A percentile compares a stretch with the other conserved stretches of the same genome.
These are phyloP conservation scores for Lithospermum erythrorhizon DNA, from an alignment of 257 asterid genomes.

Conservation along the genomic window DNA sequence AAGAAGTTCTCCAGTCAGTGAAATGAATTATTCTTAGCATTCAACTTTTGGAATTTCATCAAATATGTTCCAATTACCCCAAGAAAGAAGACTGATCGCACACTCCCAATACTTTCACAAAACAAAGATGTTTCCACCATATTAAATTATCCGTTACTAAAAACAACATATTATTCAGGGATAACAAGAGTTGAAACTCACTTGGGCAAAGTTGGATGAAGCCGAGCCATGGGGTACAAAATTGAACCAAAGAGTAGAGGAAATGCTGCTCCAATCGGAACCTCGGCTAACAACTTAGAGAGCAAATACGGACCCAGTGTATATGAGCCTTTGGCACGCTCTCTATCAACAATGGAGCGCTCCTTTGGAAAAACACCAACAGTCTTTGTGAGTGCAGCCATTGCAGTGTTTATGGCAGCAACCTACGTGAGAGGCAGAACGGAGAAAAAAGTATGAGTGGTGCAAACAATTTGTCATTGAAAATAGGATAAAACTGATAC, in stretches of 20 bases:
- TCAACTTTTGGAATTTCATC: background rate
- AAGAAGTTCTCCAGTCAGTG: conserved; percentile 7
- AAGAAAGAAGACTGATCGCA: background rate
- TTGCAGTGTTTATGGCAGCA: conserved; percentile 97
- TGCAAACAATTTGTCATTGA: background rate
- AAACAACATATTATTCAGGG: background rate
- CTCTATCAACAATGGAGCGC: conserved; percentile 93
- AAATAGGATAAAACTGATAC: background rate
- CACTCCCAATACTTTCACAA: background rate
- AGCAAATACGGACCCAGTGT: conserved; percentile 84
- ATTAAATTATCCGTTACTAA: no score
- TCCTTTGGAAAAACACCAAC: conserved; percentile 97
- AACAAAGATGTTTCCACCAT: background rate
- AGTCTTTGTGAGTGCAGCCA: conserved; percentile 98
- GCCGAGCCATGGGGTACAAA: conserved; percentile 92
- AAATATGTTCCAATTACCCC: background rate
- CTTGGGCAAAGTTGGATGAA: conserved; percentile 83
- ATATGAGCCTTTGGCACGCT: conserved; percentile 83
- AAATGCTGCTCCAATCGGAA: conserved; percentile 92
- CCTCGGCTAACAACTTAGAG: conserved; percentile 85
- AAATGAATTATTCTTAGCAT: background rate
- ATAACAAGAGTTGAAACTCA: conserved; percentile 19
- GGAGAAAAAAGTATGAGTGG: background rate
- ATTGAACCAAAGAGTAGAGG: conserved; percentile 86
- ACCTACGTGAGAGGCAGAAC: conserved; percentile 38